Conservation (phyloP, 139 green algal species). For the Pseudopediastrum boryanum region DNA sequence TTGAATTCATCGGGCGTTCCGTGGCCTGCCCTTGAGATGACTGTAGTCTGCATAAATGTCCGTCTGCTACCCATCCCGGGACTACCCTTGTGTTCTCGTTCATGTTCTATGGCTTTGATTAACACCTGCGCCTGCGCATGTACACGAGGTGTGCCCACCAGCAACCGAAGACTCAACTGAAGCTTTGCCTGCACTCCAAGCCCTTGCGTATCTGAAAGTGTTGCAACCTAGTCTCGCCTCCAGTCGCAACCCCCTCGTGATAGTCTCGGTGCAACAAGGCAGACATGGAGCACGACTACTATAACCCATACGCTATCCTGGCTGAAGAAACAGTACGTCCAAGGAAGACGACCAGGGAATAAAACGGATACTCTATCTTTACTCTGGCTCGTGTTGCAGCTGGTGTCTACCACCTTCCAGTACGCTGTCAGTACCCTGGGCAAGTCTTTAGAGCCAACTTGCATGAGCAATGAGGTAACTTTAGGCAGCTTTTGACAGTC, state of each 20-base stretch:
- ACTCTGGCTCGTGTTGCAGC: background rate
- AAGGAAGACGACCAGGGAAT: background rate
- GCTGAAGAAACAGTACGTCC: background rate
- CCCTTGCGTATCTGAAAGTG: slow-evolving; percentile 15
- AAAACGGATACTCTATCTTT: background rate
- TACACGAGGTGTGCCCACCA: too few relatives aligned
- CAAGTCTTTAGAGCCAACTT: slow-evolving; percentile 7
- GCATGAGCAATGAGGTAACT: slow-evolving; percentile 26
- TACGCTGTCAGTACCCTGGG: slow-evolving; percentile 9
- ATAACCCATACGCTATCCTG: background rate
- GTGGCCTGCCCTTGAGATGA: too few relatives aligned
- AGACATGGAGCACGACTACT: background rate
- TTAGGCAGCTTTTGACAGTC: background rate
- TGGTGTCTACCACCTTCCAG: slow-evolving; percentile 25
- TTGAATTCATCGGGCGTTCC: too few relatives aligned
- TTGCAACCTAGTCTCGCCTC: slow-evolving; percentile 14
- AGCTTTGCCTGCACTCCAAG: too few relatives aligned
- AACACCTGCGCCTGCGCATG: too few relatives aligned
- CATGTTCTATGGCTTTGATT: too few relatives aligned
- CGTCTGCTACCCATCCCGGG: too few relatives aligned
- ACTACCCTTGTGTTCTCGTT: too few relatives aligned
- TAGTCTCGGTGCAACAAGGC: background rate
- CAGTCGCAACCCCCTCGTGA: too few relatives aligned
- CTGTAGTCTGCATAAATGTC: too few relatives aligned
- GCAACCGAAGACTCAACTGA: too few relatives aligned